Evolutionary conservation across 2,329 filamentous ascomycete genomes (phyloP), one percentile per base, ranked within the genome.

Genomic region (Exophiala bonariae): DNA sequence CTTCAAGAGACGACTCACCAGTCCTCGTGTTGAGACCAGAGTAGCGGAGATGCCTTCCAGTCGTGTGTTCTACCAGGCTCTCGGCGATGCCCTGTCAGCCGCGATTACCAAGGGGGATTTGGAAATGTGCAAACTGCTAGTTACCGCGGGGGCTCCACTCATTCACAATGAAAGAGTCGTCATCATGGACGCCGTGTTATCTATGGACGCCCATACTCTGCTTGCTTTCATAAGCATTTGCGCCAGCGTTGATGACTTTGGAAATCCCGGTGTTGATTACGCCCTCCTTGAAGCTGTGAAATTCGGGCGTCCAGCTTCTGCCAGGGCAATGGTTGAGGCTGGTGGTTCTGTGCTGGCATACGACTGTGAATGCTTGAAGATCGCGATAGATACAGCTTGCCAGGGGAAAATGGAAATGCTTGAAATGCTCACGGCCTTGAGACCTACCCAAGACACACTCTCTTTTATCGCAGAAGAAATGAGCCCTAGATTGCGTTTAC

Each of bases 291-390:
- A 46, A 28, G 20, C 28, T 3, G 44, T 46, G 36, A 18, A 13
- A 5, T 31, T 34, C 8, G 28, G 34, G 14, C 44, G 34, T 13
- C 35, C 19, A 14, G 40, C 26, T 6, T 46, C 35, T 34, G 35
- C 40, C 13, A 9, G 23, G 18, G 30, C 19, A 14, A 14, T 46
- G 10, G 28, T 41, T 10, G 20, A 31, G 3, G 26, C 34, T 13
- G 44, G 44, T 17, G 44, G 44, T 31, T 40, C 35, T 16, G 18
- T 46, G 13, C 35, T 34, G 34, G 44, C 44, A 30, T 46, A 46
- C 36, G 44, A 33, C 18, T 17, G 23, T 5, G 36, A 46, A 14
- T 11, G 18, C 28, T 31, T 46, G 35, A 46, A 35, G 34, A 11
- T 18, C 8, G 44, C 44, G 14, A 37, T 35, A 17, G 4, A 6